These are phyloP conservation scores for Fraxinus sp. DNA, from an alignment of 305 asterid species.

Conservation along the genomic window DNA sequence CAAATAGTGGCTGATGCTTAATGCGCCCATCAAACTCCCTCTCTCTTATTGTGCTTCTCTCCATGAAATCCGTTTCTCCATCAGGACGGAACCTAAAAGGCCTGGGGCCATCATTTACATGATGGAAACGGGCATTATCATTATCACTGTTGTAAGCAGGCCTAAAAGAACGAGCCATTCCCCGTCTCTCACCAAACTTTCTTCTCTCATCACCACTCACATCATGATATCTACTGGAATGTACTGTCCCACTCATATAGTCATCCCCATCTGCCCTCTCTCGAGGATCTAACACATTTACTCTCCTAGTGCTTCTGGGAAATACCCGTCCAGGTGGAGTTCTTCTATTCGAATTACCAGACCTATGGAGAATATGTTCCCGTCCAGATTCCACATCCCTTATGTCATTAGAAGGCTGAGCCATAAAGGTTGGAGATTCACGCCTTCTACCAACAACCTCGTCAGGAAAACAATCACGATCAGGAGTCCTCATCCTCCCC, in stretches of 20 bases:
- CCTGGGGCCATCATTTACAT: slow-evolving; percentile 56
- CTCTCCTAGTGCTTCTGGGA: slow-evolving; percentile 51
- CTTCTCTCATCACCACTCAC: slow-evolving; percentile 65
- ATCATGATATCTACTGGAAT: slow-evolving; percentile 44
- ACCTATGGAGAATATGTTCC: slow-evolving; percentile 53
- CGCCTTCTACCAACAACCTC: slow-evolving; percentile 68
- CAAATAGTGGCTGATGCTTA: slow-evolving; percentile 47
- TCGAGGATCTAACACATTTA: slow-evolving; percentile 55
- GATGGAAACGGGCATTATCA: slow-evolving; percentile 49
- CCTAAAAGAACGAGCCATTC: slow-evolving; percentile 50
- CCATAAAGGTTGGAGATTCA: slow-evolving; percentile 57
- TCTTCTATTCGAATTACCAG: slow-evolving; percentile 53
- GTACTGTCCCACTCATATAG: slow-evolving; percentile 47
- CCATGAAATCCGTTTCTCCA: slow-evolving; percentile 54
- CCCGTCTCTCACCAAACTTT: slow-evolving; percentile 62
- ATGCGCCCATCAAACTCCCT: slow-evolving; percentile 73
- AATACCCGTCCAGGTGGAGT: slow-evolving; percentile 48
- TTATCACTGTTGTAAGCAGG: slow-evolving; percentile 45
- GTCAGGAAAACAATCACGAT: slow-evolving; percentile 64
- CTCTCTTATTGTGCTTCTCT: slow-evolving; percentile 54
- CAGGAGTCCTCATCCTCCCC: slow-evolving; percentile 78
- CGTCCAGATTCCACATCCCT: slow-evolving; percentile 59
- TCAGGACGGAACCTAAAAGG: slow-evolving; percentile 64
- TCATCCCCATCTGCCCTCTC: slow-evolving; percentile 56
- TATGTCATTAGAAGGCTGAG: slow-evolving; percentile 46